Base-by-base conservation (phyloP, 768 basidiomycete genomes). In the Calvatia gigantea region DNA sequence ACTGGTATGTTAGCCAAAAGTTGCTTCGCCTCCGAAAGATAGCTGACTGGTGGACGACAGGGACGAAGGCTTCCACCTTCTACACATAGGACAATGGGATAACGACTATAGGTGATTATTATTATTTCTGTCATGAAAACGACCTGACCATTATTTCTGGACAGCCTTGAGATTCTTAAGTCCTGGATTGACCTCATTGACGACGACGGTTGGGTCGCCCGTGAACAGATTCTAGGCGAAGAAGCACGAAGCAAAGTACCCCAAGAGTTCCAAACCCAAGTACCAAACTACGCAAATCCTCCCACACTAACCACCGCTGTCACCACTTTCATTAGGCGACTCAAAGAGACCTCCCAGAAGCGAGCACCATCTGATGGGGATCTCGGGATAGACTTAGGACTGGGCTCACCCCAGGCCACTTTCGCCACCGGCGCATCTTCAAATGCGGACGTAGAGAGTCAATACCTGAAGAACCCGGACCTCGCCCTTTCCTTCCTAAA, bases 11-110 rank as follows among this genome's bases (percentile, higher is more conserved):
- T 9, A 7, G 27, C n/a, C 19, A 25, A 49, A 55, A 23, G 51
- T 25, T 2, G n/a, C n/a, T 42, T 12, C 14, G 21, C 7, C 19
- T 19, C 19, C 3, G 41, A 21, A 17, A 44, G 50, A 58, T 69
- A 12, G 67, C 46, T 41, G 44, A 17, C 51, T 35, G 45, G 9
- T 19, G 17, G 9, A 21, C n/a, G n/a, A n/a, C 63, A 93, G 91
- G 95, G 95, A 98, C 69, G 95, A 98, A 71, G 95, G 95, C 1
- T 98, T 98, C 77, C 95, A 98, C 70, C 72, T 98, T 28, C 71
- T 94, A 31, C 87, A 95, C 61, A 91, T 98, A 42, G 93, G 93
- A 15, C 84, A 86, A 64, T 95, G 90, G 89, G 96, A 98, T 65
- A 93, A 87, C 57, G 93, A 92, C 62, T 83, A 97, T 58, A 73